Conservation (phyloP, 78 protist genomes). For the Planoprotostelium fungivorum region DNA sequence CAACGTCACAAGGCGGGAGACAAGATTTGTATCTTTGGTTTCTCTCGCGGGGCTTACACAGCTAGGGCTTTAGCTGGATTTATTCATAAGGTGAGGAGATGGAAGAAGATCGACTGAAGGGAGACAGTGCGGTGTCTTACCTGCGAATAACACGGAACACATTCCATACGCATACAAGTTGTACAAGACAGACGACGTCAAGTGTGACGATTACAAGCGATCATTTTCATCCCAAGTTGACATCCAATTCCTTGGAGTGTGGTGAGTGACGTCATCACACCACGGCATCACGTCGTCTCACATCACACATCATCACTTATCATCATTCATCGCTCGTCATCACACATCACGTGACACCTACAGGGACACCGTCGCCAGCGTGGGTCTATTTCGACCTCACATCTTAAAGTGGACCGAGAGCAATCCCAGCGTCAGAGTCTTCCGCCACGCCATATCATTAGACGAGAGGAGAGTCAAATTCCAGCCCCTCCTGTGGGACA, state of each 20-base stretch:
- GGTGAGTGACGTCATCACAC: not conserved
- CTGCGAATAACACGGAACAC: not conserved
- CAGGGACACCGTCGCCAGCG: not conserved
- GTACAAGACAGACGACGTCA: not conserved
- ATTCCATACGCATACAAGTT: not conserved
- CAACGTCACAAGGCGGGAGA: not conserved
- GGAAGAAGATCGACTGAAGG: not conserved
- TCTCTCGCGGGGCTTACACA: not conserved
- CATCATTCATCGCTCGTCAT: not conserved
- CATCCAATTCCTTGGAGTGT: not conserved
- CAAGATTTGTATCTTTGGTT: not conserved
- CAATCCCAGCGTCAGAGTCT: not conserved
- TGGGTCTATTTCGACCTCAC: not conserved
- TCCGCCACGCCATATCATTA: not conserved
- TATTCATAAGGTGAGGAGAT: not conserved
- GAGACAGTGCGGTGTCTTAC: not conserved
- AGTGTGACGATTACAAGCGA: not conserved
- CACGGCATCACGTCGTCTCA: not conserved
- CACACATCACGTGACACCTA: too few relatives aligned
- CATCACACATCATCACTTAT: not conserved
- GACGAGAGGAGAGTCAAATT: not conserved
- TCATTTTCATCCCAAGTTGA: not conserved
- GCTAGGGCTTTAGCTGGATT: not conserved
- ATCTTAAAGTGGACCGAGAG: not conserved
- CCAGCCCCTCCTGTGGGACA: not conserved